Evolutionary conservation across 768 basidiomycete species (phyloP), one percentile per base, ranked within the genome.

Genomic region (Leccinellum rugosiceps): DNA sequence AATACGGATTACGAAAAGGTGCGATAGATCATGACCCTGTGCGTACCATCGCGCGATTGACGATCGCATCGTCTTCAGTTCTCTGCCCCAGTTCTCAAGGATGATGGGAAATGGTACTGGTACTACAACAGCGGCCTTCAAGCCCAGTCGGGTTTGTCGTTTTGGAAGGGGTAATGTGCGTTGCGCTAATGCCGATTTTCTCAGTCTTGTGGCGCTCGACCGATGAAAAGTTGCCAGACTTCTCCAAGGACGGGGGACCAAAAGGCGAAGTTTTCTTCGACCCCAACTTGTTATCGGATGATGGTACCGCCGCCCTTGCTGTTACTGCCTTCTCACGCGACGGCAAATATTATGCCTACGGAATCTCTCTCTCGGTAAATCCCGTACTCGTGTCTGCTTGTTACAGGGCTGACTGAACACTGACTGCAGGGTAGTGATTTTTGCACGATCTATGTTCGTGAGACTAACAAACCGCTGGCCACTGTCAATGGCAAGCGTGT

Each of bases 21-120:
- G 52, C n/a, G 47, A 61, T 59, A 31, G 11, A 28, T 11, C 10
- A n/a, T 19, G 23, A 3, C 46, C 47, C 15, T 14, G 23, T 51
- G 19, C 13, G 10, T 32, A 10, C 56, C 3, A 50, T 55, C 35
- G 19, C 30, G 15, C 31, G 13, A 28, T 48, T 59, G 50, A 63
- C 50, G 34, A 38, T 38, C 51, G 0, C 6, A 53, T 46, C 53
- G 50, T 51, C 19, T 19, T 38, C 68, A 89, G 87, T 88, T 89
- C 68, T 82, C 81, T 21, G 74, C 83, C 0, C 91, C 90, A 0
- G 61, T 67, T 8, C 68, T 88, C 52, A 81, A 83, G 58, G 76
- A 84, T 14, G 88, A 92, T 63, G 80, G 78, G 15, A 80, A 80
- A 50, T 93, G 88, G 86, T 94, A 93, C 64, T 90, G 90, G 88